These are phyloP conservation scores for Obba rivulosa DNA, from an alignment of 768 basidiomycete genomes.

Conservation along the genomic window DNA sequence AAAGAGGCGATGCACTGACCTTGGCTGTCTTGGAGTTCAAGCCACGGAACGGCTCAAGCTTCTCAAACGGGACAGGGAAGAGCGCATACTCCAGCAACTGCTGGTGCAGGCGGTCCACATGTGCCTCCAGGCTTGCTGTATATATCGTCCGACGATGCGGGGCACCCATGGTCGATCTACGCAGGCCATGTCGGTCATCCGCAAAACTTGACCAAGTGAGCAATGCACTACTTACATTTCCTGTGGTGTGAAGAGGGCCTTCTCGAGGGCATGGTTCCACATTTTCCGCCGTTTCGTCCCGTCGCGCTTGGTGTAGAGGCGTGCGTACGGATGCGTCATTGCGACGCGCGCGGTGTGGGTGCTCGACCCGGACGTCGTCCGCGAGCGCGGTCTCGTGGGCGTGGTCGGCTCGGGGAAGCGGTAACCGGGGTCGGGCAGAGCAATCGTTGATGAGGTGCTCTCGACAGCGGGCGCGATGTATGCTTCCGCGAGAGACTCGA, in stretches of 20 bases:
- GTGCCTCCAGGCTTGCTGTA: constrained; percentile 65
- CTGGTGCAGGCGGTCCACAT: constrained; percentile 63
- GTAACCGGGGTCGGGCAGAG: neutral
- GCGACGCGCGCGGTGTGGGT: constrained; percentile 7
- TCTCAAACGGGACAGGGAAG: constrained; percentile 31
- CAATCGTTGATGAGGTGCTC: neutral
- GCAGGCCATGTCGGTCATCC: neutral
- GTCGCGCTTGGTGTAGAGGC: constrained; percentile 56
- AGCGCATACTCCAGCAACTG: constrained; percentile 51
- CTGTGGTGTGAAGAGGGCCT: constrained; percentile 57
- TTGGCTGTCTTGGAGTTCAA: constrained; percentile 76
- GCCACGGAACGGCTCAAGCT: constrained; percentile 41
- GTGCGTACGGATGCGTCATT: constrained; percentile 64
- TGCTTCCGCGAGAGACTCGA: no score
- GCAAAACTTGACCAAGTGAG: neutral
- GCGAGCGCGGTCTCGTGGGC: neutral
- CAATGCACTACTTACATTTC: constrained; percentile 47
- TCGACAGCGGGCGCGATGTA: no score
- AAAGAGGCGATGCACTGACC: constrained; percentile 30
- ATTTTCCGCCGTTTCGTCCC: constrained; percentile 65
- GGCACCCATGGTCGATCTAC: constrained; percentile 59
- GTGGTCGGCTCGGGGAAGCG: neutral
- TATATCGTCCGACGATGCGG: constrained; percentile 68
- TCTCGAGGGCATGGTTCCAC: constrained; percentile 77
- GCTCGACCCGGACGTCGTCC: neutral